Evolutionary conservation across 1,139 yeast species (phyloP).

Genomic region (Saccharomyces hybrid): DNA sequence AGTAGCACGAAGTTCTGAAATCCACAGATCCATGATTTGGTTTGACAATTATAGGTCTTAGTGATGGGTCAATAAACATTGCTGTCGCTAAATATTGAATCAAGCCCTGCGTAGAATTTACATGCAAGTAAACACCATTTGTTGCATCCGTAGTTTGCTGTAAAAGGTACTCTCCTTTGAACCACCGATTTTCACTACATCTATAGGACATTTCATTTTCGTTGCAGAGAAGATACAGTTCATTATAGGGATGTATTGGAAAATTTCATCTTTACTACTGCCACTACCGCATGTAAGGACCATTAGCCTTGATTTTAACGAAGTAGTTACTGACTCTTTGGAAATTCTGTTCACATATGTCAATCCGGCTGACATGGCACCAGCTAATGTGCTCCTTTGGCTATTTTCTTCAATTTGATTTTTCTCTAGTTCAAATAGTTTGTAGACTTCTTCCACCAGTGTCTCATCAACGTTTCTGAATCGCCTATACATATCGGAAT

Average conservation of each 20-base stretch:
- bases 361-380: slow-evolving; percentile 62
- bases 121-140: slow-evolving; percentile 74
- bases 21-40: slow-evolving; percentile 86
- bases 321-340: slow-evolving; percentile 39
- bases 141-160: slow-evolving; percentile 98
- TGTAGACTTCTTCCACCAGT: slow-evolving; percentile 55
- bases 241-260: slow-evolving; percentile 90
- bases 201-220: slow-evolving; percentile 81
- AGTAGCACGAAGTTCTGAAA: slow-evolving; percentile 88
- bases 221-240: slow-evolving; percentile 95
- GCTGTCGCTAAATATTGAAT: slow-evolving; percentile 55
- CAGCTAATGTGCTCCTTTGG: slow-evolving; percentile 51
- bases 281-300: slow-evolving; percentile 47
- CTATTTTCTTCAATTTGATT: slow-evolving; percentile 19
- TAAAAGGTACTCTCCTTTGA: slow-evolving; percentile 63
- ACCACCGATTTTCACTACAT: slow-evolving; percentile 74
- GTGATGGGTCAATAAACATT: slow-evolving; percentile 66
- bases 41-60: slow-evolving; percentile 63
- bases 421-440: slow-evolving; percentile 35
- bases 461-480: slow-evolving; percentile 75
- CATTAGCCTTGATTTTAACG: slow-evolving; percentile 64
- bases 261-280: slow-evolving; percentile 67
- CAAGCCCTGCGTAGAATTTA: slow-evolving; percentile 69
- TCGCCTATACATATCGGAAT: slow-evolving; percentile 72
- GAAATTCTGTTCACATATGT: slow-evolving; percentile 70